Evolutionary conservation across 345 rosid species (phyloP).

Genomic region (Populus davidiana): DNA sequence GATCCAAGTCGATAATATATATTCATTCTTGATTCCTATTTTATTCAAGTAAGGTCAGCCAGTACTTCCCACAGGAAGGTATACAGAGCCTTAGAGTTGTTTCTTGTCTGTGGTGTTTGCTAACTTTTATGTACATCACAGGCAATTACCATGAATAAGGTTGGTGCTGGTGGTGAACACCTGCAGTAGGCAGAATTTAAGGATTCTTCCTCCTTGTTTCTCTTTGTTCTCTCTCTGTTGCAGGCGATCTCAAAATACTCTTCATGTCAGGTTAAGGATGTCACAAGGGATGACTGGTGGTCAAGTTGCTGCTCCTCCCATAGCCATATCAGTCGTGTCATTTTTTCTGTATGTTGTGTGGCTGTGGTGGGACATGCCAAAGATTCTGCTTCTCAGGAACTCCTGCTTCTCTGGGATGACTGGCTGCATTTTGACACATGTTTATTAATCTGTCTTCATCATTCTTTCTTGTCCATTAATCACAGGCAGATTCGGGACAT

Average conservation of each 20-base stretch:
- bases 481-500: neutral
- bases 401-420: too few species aligned
- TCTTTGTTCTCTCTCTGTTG: neutral
- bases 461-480: neutral
- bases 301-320: too few species aligned
- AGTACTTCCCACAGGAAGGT: neutral
- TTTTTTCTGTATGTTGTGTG: neutral
- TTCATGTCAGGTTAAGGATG: too few species aligned
- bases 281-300: too few species aligned
- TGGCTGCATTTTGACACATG: too few species aligned
- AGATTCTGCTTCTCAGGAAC: too few species aligned
- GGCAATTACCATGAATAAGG: neutral
- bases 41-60: neutral
- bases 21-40: neutral
- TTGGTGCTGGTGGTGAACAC: neutral
- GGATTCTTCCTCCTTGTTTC: neutral
- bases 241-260: neutral
- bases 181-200: neutral
- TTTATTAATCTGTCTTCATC: neutral
- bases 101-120: neutral
- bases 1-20: constrained; percentile 5
- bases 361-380: neutral
- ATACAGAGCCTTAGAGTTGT: neutral
- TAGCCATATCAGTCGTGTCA: neutral
- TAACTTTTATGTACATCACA: neutral